Evolutionary conservation across 306 rosid species (phyloP).

Genomic region (Gleditsia sinensis): DNA sequence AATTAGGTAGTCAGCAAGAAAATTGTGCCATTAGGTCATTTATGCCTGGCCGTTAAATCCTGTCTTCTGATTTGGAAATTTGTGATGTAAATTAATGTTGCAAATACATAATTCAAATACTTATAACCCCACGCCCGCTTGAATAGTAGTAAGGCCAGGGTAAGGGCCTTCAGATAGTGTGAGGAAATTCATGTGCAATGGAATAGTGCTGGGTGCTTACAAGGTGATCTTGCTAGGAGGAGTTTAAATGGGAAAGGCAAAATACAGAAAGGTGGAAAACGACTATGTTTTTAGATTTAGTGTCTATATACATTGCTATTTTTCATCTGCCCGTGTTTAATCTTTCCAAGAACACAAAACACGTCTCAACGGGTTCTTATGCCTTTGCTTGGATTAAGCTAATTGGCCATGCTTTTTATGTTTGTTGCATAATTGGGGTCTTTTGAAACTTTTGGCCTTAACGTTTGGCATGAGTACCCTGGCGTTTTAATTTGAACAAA

Average conservation of each 20-base stretch:
- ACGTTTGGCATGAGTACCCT: no score
- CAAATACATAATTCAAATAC: constrained; percentile 2
- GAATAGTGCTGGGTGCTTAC: not conserved
- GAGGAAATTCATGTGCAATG: not conserved
- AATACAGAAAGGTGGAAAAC: not conserved
- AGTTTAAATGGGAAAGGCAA: not conserved
- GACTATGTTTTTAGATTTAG: not conserved
- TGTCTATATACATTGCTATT: not conserved
- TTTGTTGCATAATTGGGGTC: no score
- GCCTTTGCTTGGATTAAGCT: no score
- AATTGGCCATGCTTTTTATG: no score
- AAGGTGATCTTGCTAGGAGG: no score
- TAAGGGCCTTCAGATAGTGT: not conserved
- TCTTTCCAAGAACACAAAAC: not conserved
- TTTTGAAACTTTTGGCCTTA: no score
- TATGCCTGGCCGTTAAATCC: not conserved
- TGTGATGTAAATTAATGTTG: constrained; percentile 24
- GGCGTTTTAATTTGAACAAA: no score
- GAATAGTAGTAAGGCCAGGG: not conserved
- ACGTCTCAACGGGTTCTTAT: no score
- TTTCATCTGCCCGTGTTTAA: no score
- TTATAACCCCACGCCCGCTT: not conserved
- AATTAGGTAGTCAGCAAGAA: constrained; percentile 22
- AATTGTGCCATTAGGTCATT: constrained; percentile 24
- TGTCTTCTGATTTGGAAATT: constrained; percentile 18